phyloP scores from a whole-genome alignment of 2,329 filamentous ascomycete genomes.

The Chalaropsis ovoidea region DNA sequence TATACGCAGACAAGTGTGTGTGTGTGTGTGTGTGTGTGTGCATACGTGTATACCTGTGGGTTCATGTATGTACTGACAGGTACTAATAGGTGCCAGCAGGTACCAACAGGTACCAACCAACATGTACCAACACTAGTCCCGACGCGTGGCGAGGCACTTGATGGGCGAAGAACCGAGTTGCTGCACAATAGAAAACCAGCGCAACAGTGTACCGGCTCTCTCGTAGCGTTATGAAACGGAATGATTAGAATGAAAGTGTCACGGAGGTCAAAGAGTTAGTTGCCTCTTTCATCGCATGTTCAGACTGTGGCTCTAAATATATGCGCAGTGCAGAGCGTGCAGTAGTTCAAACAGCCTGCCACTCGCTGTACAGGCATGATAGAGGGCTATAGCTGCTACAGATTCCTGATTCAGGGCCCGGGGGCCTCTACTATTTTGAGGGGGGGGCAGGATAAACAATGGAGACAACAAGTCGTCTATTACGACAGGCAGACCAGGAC shows the following conservation, averaged over 20 bases:
- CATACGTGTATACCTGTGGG: neutral
- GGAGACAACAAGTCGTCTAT: neutral
- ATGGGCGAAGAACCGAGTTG: too few relatives aligned
- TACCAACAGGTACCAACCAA: neutral
- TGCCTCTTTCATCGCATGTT: constrained; percentile 13
- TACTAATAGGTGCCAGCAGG: neutral
- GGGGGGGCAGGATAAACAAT: neutral
- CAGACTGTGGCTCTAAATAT: neutral
- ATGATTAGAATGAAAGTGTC: neutral
- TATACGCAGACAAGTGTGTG: neutral
- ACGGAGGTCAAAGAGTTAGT: neutral
- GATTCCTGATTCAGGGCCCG: neutral
- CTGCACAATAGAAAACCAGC: too few relatives aligned
- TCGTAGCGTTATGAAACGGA: neutral
- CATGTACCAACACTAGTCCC: too few relatives aligned
- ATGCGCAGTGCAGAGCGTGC: neutral
- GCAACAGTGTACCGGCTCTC: neutral
- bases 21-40: neutral
- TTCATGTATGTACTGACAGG: neutral
- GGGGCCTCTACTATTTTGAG: neutral
- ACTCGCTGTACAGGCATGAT: neutral
- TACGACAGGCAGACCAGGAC: neutral
- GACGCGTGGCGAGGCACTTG: too few relatives aligned
- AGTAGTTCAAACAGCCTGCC: neutral
- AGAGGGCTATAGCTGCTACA: neutral